Evolutionary conservation across 2,329 filamentous ascomycete genomes (phyloP).

Genomic region (Venturia asperata): DNA sequence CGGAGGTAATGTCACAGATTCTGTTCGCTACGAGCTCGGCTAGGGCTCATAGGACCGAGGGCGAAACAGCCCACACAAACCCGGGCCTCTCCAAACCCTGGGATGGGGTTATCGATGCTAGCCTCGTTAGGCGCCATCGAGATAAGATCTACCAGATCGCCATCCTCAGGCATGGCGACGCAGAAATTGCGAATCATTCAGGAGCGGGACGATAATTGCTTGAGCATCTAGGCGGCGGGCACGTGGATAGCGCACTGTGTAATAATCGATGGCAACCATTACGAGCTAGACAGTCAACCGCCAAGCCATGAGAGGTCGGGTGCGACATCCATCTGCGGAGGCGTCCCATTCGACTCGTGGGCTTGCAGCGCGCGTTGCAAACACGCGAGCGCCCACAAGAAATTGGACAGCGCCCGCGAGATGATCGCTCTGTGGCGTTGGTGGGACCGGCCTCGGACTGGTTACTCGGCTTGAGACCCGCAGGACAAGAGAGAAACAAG

Average conservation of each 20-base stretch:
- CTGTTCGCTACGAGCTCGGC: background rate
- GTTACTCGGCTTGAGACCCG: background rate
- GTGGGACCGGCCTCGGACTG: background rate
- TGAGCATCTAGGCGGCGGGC: background rate
- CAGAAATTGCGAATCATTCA: background rate
- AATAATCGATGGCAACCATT: background rate
- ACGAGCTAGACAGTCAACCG: background rate
- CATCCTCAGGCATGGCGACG: background rate
- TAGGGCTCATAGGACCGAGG: background rate
- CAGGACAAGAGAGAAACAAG: background rate
- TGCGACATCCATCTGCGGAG: background rate
- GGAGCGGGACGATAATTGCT: background rate
- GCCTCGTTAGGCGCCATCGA: background rate
- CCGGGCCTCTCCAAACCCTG: background rate
- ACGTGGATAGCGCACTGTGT: background rate
- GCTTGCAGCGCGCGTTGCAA: slow-evolving; percentile 3
- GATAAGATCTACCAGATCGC: slow-evolving; percentile 1
- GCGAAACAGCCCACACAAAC: background rate
- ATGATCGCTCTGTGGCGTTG: background rate
- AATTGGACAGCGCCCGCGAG: background rate
- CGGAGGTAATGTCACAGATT: background rate
- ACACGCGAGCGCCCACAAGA: background rate
- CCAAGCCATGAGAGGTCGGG: background rate
- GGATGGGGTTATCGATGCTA: slow-evolving; percentile 5
- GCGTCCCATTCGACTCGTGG: background rate